phyloP scores from a whole-genome alignment of 768 basidiomycete genomes.

The Infundibulicybe gibba region DNA sequence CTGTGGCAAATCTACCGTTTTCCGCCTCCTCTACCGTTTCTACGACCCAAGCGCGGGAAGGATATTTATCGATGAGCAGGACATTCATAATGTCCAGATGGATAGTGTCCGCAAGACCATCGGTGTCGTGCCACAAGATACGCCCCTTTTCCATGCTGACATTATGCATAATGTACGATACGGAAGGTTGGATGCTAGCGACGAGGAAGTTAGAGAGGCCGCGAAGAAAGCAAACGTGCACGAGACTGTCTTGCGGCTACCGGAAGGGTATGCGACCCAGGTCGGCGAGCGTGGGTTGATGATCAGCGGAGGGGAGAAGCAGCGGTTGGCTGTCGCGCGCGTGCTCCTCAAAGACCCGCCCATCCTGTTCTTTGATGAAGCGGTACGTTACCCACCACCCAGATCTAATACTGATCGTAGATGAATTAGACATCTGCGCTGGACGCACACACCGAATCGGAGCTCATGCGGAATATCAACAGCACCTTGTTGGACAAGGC shows the following conservation, averaged over 20 bases:
- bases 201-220: conserved; percentile 85
- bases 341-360: conserved; percentile 92
- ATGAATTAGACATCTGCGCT: conserved; percentile 81
- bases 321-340: conserved; percentile 90
- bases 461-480: conserved; percentile 94
- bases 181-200: conserved; percentile 81
- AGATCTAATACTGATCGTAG: conserved; percentile 1
- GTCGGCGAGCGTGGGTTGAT: conserved; percentile 97
- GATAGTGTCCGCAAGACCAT: conserved; percentile 70
- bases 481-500: conserved; percentile 67
- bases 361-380: conserved; percentile 98
- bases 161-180: conserved; percentile 96
- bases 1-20: conserved; percentile 96
- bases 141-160: conserved; percentile 94
- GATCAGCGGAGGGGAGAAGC: conserved; percentile 99
- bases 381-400: conserved; percentile 48
- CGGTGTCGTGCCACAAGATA: conserved; percentile 97
- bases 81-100: conserved; percentile 70
- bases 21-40: conserved; percentile 92
- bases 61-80: conserved; percentile 89
- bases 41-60: conserved; percentile 79
- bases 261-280: conserved; percentile 84
- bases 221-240: conserved; percentile 87
- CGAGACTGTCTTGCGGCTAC: conserved; percentile 71
- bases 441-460: conserved; percentile 92